Evolutionary conservation across 2,329 filamentous ascomycete species (phyloP), one percentile per base, ranked within the genome.

Genomic region (Ceratocystiopsis minuta): DNA sequence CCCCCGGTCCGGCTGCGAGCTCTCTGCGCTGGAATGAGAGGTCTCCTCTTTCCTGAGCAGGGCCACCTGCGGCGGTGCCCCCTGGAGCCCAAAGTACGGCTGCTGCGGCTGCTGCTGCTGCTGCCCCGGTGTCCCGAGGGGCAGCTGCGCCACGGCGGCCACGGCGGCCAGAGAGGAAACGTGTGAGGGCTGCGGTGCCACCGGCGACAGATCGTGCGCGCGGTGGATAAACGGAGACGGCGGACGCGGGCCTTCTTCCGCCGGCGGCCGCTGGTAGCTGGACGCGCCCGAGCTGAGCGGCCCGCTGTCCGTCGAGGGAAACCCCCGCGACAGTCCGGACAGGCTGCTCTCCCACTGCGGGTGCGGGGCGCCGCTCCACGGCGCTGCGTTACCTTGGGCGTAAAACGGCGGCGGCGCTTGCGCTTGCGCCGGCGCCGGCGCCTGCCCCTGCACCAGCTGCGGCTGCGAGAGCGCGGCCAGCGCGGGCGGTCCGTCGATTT

Each of bases 181-280:
- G 53, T 82, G 78, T 39, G 77, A 75, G 41, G 83, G 80, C 53
- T 83, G 81, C 20, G 83, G 81, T 40, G 82, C 82, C 53, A 79
- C 62, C 36, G 79, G 80, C 33, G 76, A 78, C 40, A 77, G 72
- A 52, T 87, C 78, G 55, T 86, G 79, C 50, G 76, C 78, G 53
- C 76, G 75, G 20, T 20, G 20, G 51, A 87, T 67, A 44, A 87
- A 63, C 41, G 76, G 48, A 2, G 48, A 48, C 6, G 47, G 44
- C 7, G 43, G 46, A 13, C 32, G 42, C 75, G 47, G 79, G 10
- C 31, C 39, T 20, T 20, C 20, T 4, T 7, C 20, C 20, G 7
- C 4, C 4, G 20, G 20, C 20, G 20, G 20, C 20, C 20, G 20
- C 20, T 20, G 20, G 20, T 20, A 20, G 20, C 7, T 20, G 20